A percentile compares a stretch with the other conserved stretches of the same genome.
Conservation (phyloP, 768 basidiomycete genomes). For the Mycena belliarum region DNA sequence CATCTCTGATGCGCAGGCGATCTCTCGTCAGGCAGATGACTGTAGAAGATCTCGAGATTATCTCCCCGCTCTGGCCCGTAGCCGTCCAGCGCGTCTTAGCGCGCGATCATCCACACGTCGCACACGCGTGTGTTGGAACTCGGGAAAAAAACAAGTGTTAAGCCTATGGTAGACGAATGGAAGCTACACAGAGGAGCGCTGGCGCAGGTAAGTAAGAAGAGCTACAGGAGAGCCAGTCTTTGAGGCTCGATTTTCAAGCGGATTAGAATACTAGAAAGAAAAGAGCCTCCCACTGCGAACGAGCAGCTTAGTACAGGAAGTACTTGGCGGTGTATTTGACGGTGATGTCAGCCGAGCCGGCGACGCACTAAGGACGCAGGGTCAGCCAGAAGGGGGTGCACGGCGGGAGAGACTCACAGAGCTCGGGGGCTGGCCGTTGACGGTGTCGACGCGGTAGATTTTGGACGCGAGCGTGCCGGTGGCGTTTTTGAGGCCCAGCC, state of each 20-base stretch:
- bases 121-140: too few species aligned
- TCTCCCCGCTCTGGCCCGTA: too few species aligned
- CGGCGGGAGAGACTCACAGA: slow-evolving; percentile 16
- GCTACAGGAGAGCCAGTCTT: too few species aligned
- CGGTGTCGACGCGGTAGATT: slow-evolving; percentile 38
- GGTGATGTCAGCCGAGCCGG: slow-evolving; percentile 12
- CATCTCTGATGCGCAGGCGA: too few species aligned
- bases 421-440: slow-evolving; percentile 34
- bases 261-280: background rate
- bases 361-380: slow-evolving; percentile 6
- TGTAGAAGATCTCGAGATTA: too few species aligned
- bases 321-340: slow-evolving; percentile 25
- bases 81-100: too few species aligned
- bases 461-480: slow-evolving; percentile 38
- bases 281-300: background rate
- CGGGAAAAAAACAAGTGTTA: too few species aligned
- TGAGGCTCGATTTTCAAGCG: background rate
- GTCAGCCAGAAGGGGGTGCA: background rate
- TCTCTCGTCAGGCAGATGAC: too few species aligned
- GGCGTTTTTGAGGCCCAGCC: slow-evolving; percentile 38
- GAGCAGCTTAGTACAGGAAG: slow-evolving; percentile 11
- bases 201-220: background rate
- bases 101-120: too few species aligned
- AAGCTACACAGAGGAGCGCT: too few species aligned
- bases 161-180: too few species aligned